Percentiles rank a stretch among this genome's conserved stretches.
Conservation (phyloP, 352 stramenopile species). For the Pythium chondricola region DNA sequence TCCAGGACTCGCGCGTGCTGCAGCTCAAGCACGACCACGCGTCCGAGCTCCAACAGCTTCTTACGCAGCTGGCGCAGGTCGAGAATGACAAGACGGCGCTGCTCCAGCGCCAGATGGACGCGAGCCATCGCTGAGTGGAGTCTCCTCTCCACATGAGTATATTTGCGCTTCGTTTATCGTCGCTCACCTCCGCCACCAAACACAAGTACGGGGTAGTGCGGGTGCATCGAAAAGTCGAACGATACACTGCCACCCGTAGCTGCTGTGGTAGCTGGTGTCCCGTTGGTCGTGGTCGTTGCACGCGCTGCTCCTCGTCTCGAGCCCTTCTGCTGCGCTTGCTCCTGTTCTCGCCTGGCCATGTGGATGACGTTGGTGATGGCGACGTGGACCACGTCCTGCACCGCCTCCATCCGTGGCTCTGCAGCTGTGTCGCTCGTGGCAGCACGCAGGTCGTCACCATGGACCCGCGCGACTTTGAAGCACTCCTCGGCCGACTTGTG, state of each 20-base stretch:
- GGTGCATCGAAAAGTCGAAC: conserved; percentile 62
- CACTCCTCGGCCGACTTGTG: conserved; percentile 84
- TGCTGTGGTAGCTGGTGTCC: neutral
- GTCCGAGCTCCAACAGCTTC: conserved; percentile 52
- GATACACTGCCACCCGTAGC: neutral
- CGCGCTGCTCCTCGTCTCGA: conserved; percentile 8
- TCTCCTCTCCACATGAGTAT: neutral
- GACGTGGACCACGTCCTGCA: conserved; percentile 49
- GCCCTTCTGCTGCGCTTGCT: conserved; percentile 9
- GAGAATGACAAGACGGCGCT: conserved; percentile 66
- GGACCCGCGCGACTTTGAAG: conserved; percentile 57
- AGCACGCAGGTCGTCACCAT: conserved; percentile 41
- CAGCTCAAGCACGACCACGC: conserved; percentile 57
- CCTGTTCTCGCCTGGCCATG: conserved; percentile 44
- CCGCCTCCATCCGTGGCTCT: conserved; percentile 28
- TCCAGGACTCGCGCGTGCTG: conserved; percentile 34
- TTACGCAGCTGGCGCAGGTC: conserved; percentile 51
- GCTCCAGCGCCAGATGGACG: conserved; percentile 31
- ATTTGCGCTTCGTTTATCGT: conserved; percentile 10
- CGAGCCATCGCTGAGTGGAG: conserved; percentile 12
- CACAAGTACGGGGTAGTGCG: conserved; percentile 58
- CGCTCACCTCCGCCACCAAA: conserved; percentile 18
- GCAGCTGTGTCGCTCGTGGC: conserved; percentile 12
- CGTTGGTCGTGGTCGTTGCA: neutral
- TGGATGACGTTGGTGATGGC: conserved; percentile 59